phyloP scores from a whole-genome alignment of 371 early-diverging fungal species.

The Mortierella sp. region DNA sequence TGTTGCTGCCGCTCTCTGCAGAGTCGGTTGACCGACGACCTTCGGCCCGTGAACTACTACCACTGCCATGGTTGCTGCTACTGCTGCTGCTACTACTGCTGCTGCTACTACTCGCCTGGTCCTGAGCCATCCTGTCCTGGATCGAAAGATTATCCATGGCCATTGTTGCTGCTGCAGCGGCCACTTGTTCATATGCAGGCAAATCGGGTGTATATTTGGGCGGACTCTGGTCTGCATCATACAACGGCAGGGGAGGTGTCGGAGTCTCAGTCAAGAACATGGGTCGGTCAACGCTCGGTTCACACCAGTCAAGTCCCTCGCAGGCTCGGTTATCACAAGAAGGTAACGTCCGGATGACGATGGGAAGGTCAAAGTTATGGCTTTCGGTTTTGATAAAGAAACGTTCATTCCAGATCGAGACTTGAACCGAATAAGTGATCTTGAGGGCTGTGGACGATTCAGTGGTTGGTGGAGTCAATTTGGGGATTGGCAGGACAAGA shows the following conservation, averaged over 20 bases:
- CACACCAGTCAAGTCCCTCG: slow-evolving; percentile 52
- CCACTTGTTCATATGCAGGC: slow-evolving; percentile 31
- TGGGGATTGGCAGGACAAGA: slow-evolving; percentile 45
- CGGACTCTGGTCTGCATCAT: slow-evolving; percentile 40
- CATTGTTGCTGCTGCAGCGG: not conserved
- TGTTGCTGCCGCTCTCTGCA: not conserved
- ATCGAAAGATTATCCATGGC: slow-evolving; percentile 10
- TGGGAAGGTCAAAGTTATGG: slow-evolving; percentile 49
- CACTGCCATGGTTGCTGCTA: not conserved
- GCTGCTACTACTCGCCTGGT: not conserved
- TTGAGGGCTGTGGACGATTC: slow-evolving; percentile 47
- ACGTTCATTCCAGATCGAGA: slow-evolving; percentile 53
- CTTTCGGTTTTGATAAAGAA: slow-evolving; percentile 53
- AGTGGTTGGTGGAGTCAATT: slow-evolving; percentile 46
- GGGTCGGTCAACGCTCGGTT: slow-evolving; percentile 50
- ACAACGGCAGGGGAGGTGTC: slow-evolving; percentile 42
- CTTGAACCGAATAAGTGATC: slow-evolving; percentile 53
- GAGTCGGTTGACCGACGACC: not conserved
- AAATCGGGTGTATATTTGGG: slow-evolving; percentile 34
- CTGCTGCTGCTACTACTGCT: not conserved
- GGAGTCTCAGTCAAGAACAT: slow-evolving; percentile 48
- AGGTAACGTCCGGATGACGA: slow-evolving; percentile 44
- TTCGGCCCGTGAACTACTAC: not conserved
- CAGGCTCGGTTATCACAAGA: slow-evolving; percentile 50
- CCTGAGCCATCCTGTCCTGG: not conserved